Percentiles rank a stretch among this genome's conserved stretches.
Conservation (phyloP, 2,329 filamentous ascomycete species). For the Cytospora chrysosperma region DNA sequence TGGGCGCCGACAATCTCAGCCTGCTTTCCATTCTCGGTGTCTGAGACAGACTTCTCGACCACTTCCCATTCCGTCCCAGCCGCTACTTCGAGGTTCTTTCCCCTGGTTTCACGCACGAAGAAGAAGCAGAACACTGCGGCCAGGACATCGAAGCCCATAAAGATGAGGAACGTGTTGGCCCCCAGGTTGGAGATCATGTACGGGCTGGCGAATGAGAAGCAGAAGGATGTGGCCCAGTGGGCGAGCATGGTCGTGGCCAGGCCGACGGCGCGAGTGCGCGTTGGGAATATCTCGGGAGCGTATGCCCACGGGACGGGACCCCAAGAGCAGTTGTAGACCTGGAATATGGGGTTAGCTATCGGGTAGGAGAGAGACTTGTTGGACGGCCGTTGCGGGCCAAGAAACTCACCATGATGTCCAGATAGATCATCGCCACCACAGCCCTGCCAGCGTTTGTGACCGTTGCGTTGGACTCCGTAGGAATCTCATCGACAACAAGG, state of each 20-base stretch:
- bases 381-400: no score
- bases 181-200: slow-evolving; percentile 15
- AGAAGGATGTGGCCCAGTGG: slow-evolving; percentile 30
- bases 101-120: slow-evolving; percentile 14
- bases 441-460: slow-evolving; percentile 14
- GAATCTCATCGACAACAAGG: slow-evolving; percentile 7
- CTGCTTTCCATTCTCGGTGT: slow-evolving; percentile 2
- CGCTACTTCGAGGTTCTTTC: slow-evolving; percentile 17
- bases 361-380: neutral
- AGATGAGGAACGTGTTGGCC: slow-evolving; percentile 17
- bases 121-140: slow-evolving; percentile 14
- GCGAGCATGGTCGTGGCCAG: slow-evolving; percentile 37
- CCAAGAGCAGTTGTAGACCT: slow-evolving; percentile 24
- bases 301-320: slow-evolving; percentile 23
- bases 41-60: slow-evolving; percentile 7
- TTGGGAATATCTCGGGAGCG: slow-evolving; percentile 25
- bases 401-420: slow-evolving; percentile 11
- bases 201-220: slow-evolving; percentile 16
- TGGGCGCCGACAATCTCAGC: slow-evolving; percentile 6
- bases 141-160: slow-evolving; percentile 19
- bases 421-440: slow-evolving; percentile 19
- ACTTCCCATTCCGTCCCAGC: slow-evolving; percentile 10
- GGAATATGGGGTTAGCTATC: neutral
- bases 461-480: neutral
- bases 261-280: slow-evolving; percentile 36